A percentile compares a stretch with the other conserved stretches of the same genome.
Conservation (phyloP, 495 filamentous ascomycete species). For the Wilcoxina mikolae region DNA sequence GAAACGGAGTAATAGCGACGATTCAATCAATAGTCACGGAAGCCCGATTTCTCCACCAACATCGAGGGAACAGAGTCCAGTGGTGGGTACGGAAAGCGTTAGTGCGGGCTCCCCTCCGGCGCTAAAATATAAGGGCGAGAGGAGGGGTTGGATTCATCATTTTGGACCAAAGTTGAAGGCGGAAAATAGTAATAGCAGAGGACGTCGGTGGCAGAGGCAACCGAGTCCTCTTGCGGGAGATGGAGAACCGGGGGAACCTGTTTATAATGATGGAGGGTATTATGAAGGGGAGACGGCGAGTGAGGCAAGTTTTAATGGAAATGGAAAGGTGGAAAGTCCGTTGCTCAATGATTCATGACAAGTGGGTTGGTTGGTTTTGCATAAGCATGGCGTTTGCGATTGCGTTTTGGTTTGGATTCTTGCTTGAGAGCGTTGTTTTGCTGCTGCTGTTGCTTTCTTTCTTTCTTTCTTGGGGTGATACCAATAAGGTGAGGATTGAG, state of each 20-base stretch:
- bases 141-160: constrained; percentile 9
- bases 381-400: neutral
- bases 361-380: neutral
- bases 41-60: neutral
- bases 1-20: neutral
- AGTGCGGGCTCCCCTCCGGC: constrained; percentile 2
- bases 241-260: constrained; percentile 2
- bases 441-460: neutral
- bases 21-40: neutral
- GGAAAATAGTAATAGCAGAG: constrained; percentile 13
- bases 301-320: neutral
- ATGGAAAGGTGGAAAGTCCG: neutral
- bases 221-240: constrained; percentile 25
- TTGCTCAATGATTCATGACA: neutral
- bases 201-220: constrained; percentile 13
- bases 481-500: neutral
- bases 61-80: neutral
- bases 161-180: constrained; percentile 23
- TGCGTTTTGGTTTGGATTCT: neutral
- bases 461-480: too few relatives aligned
- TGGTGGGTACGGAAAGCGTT: neutral
- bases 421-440: neutral
- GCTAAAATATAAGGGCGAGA: neutral
- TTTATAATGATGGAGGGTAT: constrained; percentile 11
- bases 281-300: neutral